Evolutionary conservation across 441 rosid genomes (phyloP).

Genomic region (Aquilaria agallochum): DNA sequence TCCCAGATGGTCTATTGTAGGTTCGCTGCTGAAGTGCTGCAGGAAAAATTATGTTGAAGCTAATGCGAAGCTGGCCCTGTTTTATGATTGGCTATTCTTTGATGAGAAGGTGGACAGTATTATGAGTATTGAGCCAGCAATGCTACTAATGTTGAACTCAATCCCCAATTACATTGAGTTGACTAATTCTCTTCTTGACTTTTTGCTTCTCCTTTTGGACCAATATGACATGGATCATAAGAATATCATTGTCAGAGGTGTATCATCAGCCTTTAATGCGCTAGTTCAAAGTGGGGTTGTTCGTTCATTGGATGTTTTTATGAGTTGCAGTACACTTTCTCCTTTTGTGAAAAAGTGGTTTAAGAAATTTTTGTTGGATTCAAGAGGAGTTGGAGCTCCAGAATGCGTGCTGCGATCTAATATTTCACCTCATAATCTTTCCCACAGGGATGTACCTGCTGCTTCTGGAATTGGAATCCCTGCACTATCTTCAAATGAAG

Average conservation of each 20-base stretch:
- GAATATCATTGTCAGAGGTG: slow-evolving; percentile 40
- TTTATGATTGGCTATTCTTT: slow-evolving; percentile 90
- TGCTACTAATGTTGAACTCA: slow-evolving; percentile 69
- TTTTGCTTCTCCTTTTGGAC: slow-evolving; percentile 65
- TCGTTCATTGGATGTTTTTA: slow-evolving; percentile 47
- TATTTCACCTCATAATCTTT: background rate
- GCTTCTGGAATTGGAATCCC: slow-evolving; percentile 8
- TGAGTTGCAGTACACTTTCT: slow-evolving; percentile 37
- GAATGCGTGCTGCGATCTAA: background rate
- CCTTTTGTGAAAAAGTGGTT: slow-evolving; percentile 53
- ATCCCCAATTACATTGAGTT: slow-evolving; percentile 57
- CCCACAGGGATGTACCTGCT: slow-evolving; percentile 15
- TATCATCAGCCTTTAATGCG: slow-evolving; percentile 48
- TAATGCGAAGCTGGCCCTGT: slow-evolving; percentile 63
- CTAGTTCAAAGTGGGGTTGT: slow-evolving; percentile 70
- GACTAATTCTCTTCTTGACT: slow-evolving; percentile 69
- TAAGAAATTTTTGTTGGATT: slow-evolving; percentile 24
- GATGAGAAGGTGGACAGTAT: slow-evolving; percentile 62
- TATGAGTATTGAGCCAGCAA: slow-evolving; percentile 90
- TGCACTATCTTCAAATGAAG: slow-evolving; percentile 14
- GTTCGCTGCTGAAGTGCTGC: slow-evolving; percentile 68
- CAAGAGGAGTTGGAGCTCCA: no score
- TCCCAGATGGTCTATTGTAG: slow-evolving; percentile 91
- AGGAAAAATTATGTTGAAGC: slow-evolving; percentile 52
- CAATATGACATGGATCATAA: slow-evolving; percentile 49